Conservation (phyloP, 1,139 yeast species). For the Protomyces inouyei region DNA sequence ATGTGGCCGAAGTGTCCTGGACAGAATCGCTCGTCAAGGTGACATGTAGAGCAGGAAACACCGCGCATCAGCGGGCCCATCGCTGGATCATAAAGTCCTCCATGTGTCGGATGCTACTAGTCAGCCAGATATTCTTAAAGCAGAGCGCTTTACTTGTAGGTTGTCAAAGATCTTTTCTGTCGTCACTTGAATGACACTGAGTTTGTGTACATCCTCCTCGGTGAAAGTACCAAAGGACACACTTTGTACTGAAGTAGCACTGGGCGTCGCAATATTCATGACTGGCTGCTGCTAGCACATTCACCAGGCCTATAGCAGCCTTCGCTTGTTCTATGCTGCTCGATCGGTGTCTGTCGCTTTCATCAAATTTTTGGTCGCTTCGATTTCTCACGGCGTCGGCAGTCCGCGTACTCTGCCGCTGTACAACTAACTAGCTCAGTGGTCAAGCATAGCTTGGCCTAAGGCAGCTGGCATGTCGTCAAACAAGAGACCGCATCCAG, state of each 20-base stretch:
- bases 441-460: no score
- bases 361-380: background rate
- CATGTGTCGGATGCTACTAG: constrained; percentile 77
- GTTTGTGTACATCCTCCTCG: constrained; percentile 71
- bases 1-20: constrained; percentile 99
- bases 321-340: background rate
- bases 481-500: constrained; percentile 18
- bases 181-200: constrained; percentile 91
- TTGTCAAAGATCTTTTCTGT: constrained; percentile 93
- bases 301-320: background rate
- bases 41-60: constrained; percentile 79
- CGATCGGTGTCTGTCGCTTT: background rate
- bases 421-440: background rate
- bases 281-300: background rate
- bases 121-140: background rate
- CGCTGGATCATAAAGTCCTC: constrained; percentile 90
- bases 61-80: constrained; percentile 77
- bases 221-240: constrained; percentile 88
- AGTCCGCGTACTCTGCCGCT: background rate
- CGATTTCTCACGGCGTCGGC: background rate
- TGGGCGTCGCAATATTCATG: constrained; percentile 29
- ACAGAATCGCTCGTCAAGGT: constrained; percentile 87
- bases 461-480: background rate
- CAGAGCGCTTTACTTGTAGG: constrained; percentile 44
- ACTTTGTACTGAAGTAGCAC: constrained; percentile 67